Percentiles rank a stretch among this genome's conserved stretches.
These are phyloP conservation scores for Balakata baccata DNA, from an alignment of 345 rosid genomes.

Conservation along the genomic window DNA sequence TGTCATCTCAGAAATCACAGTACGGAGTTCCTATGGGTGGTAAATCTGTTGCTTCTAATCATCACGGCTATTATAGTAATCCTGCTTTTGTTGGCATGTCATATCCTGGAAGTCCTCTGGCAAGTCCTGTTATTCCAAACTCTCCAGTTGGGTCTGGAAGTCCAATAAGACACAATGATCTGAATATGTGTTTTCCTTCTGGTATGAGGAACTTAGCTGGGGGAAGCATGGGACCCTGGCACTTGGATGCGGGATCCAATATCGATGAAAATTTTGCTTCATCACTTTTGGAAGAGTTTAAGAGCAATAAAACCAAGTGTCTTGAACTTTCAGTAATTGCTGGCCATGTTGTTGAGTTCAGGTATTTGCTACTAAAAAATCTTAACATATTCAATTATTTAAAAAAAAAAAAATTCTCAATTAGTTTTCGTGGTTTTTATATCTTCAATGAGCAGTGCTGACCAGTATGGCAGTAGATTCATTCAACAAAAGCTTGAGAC, in stretches of 20 bases:
- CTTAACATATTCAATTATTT: constrained; percentile 14
- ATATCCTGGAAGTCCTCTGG: constrained; percentile 50
- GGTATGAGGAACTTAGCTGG: constrained; percentile 49
- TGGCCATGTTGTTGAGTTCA: constrained; percentile 76
- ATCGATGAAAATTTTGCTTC: constrained; percentile 51
- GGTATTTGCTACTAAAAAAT: constrained; percentile 32
- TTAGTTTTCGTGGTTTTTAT: neutral
- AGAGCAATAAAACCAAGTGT: constrained; percentile 65
- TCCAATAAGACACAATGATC: constrained; percentile 48
- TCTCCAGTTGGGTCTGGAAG: constrained; percentile 48
- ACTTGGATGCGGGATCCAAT: constrained; percentile 39
- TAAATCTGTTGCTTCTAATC: constrained; percentile 42
- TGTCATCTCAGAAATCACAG: constrained; percentile 49
- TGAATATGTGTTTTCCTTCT: constrained; percentile 44
- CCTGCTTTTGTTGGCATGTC: constrained; percentile 48
- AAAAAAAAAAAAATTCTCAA: neutral
- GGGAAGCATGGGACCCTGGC: constrained; percentile 55
- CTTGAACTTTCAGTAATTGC: constrained; percentile 65
- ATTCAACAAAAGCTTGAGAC: constrained; percentile 96
- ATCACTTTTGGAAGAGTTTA: constrained; percentile 62
- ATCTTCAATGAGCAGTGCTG: constrained; percentile 50
- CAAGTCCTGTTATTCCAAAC: constrained; percentile 41
- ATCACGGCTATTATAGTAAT: constrained; percentile 48
- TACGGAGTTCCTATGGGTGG: constrained; percentile 39
- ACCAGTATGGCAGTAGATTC: constrained; percentile 93